A percentile compares a stretch with the other conserved stretches of the same genome.
These are phyloP conservation scores for Roridomyces roridus DNA, from an alignment of 768 basidiomycete genomes.

Conservation along the genomic window DNA sequence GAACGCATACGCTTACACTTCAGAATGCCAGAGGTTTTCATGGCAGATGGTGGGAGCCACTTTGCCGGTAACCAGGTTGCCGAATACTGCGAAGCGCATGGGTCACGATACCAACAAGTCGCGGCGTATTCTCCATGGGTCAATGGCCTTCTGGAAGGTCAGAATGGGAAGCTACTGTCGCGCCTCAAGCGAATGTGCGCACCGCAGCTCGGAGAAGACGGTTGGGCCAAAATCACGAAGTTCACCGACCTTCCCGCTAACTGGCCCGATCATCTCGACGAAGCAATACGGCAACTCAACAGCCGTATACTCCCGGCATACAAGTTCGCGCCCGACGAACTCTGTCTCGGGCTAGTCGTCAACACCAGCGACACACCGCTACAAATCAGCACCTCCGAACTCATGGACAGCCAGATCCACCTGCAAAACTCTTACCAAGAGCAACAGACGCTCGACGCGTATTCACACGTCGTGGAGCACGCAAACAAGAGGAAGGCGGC, in stretches of 20 bases:
- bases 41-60: slow-evolving; percentile 9
- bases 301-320: neutral
- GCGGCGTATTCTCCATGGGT: slow-evolving; percentile 35
- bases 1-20: slow-evolving; percentile 7
- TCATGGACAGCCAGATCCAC: no score
- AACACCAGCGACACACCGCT: neutral
- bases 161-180: slow-evolving; percentile 27
- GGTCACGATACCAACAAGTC: neutral
- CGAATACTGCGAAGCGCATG: neutral
- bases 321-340: neutral
- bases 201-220: slow-evolving; percentile 26
- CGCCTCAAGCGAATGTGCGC: slow-evolving; percentile 24
- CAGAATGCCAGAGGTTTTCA: slow-evolving; percentile 14
- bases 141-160: slow-evolving; percentile 34
- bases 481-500: no score
- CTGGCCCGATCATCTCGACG: slow-evolving; percentile 33
- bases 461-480: no score
- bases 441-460: no score
- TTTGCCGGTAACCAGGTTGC: neutral
- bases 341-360: neutral
- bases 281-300: slow-evolving; percentile 11
- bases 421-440: no score
- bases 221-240: slow-evolving; percentile 4
- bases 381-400: neutral
- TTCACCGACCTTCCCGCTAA: slow-evolving; percentile 11